Evolutionary conservation across 1,139 yeast genomes (phyloP), one percentile per base, ranked within the genome.

Genomic region (Yamadazyma sp.): DNA sequence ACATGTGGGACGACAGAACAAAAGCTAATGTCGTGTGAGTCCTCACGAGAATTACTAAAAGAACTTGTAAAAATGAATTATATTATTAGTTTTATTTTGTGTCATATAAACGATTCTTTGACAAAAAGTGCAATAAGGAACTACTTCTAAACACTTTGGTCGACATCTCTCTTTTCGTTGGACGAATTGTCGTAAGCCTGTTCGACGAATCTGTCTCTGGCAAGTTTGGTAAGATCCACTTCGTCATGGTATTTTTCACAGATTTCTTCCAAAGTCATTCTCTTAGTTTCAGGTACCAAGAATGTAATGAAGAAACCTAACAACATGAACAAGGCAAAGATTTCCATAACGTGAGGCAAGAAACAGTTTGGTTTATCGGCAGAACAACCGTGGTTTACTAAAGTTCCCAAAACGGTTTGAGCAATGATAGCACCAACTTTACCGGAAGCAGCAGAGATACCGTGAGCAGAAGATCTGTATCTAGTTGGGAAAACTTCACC

Each of bases 401-500:
- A 77, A 49, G 95, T 87, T 73, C 96, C 96, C 53, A 88, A 65
- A 62, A 86, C 83, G 47, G 95, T 84, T 69, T 89, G 94, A 29
- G 98, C 98, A 69, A 92, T 79, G 53, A 92, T 87, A 45, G 98
- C 98, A 73, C 98, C 98, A 50, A 87, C 74, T 72, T 92, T 92
- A 77, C 98, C 98, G 38, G 81, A 63, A 40, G 96, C 98, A 50
- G 98, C 98, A 52, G 96, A 87, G 49, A 92, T 71, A 76, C 98
- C 98, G 62, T 92, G 98, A 41, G 98, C 97, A 52, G 97, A 83
- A 33, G 98, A 92, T 80, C 98, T 87, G 73, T 89, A 88, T 69
- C 95, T 80, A 37, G 98, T 92, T 61, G 98, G 98, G 87, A 77
- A 92, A 58, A 83, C 77, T 74, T 92, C 98, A 65, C 98, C 98